Conservation (phyloP, 148 eudicot species). For the Mesembryanthemum crystallinum region DNA sequence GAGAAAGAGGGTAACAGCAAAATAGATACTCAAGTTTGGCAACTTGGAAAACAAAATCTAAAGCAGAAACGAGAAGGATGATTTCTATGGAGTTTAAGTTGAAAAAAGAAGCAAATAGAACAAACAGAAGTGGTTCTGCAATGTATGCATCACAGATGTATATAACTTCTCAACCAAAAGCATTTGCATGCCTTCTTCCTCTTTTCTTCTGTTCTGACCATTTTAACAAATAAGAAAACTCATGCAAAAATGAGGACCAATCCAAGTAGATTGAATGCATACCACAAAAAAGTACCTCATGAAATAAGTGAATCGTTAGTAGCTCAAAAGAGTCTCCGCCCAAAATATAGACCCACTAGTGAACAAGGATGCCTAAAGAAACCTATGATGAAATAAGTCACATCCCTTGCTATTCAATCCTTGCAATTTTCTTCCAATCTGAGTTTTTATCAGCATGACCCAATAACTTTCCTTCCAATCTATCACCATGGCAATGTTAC, state of each 20-base stretch:
- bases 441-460: no score
- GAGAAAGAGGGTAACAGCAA: neutral
- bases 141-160: neutral
- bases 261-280: neutral
- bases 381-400: neutral
- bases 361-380: neutral
- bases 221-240: neutral
- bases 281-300: neutral
- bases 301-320: no score
- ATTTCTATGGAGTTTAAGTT: neutral
- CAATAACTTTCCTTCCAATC: neutral
- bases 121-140: neutral
- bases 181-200: neutral
- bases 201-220: neutral
- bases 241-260: neutral
- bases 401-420: neutral
- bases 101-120: neutral
- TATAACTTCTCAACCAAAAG: neutral
- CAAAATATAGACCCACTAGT: neutral
- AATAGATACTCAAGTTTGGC: neutral
- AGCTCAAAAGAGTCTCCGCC: neutral
- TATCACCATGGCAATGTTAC: neutral
- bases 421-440: neutral
- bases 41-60: neutral
- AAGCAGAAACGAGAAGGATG: neutral